Percentiles rank a stretch among this genome's conserved stretches.
Conservation (phyloP, 306 rosid genomes). For the Vigna radiata region DNA sequence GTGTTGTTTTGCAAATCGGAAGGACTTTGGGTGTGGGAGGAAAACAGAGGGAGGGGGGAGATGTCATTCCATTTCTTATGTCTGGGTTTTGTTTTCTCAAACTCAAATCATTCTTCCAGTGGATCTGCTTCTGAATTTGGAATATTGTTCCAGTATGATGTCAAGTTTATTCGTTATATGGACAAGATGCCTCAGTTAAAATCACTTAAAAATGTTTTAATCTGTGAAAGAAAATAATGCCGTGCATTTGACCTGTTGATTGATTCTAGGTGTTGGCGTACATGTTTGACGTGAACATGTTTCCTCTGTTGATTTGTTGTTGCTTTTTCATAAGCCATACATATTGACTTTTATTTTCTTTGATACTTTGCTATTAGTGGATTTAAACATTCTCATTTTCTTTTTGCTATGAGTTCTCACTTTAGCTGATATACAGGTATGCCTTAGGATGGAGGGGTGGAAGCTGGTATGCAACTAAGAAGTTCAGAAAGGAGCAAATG, state of each 20-base stretch:
- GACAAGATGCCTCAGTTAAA: slow-evolving; percentile 14
- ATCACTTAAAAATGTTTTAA: background rate
- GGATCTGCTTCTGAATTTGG: slow-evolving; percentile 17
- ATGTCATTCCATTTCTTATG: slow-evolving; percentile 20
- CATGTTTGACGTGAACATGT: slow-evolving; percentile 15
- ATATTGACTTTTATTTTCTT: slow-evolving; percentile 5
- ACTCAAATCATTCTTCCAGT: background rate
- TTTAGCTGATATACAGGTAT: slow-evolving; percentile 61
- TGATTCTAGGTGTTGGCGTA: slow-evolving; percentile 4
- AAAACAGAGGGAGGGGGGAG: background rate
- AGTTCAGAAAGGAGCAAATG: slow-evolving; percentile 85
- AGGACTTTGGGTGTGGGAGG: too few species aligned
- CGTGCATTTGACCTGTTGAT: background rate
- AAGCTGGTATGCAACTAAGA: slow-evolving; percentile 72
- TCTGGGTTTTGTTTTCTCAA: background rate
- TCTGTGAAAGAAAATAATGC: slow-evolving; percentile 3
- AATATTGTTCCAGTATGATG: background rate
- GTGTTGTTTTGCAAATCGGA: background rate
- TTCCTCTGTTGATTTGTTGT: slow-evolving; percentile 4
- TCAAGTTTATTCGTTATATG: slow-evolving; percentile 24
- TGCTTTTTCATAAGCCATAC: slow-evolving; percentile 2
- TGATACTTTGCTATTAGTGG: slow-evolving; percentile 3
- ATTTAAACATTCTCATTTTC: background rate
- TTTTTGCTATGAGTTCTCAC: slow-evolving; percentile 1
- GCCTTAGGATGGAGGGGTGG: slow-evolving; percentile 98